Base-by-base conservation (phyloP, 1,139 yeast species). In the Debaryomyces fabryi region DNA sequence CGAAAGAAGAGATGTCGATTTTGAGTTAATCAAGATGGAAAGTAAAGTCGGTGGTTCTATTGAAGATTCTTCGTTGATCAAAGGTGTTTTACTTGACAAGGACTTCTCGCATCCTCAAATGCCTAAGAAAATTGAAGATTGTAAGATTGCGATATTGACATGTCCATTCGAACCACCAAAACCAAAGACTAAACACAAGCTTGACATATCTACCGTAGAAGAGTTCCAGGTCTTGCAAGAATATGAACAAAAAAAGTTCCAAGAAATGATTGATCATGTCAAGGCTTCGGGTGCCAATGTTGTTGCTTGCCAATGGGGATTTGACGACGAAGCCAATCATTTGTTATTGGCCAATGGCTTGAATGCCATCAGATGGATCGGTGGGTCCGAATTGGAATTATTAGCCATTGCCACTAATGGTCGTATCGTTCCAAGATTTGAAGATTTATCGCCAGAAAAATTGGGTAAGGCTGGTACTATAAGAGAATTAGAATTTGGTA, bases 101-200 rank as follows among this genome's bases (percentile, higher is more conserved):
- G 99, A 93, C 62, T 92, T 92, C 71, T 90, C 97, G 4, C 99
- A 95, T 69, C 97, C 98, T 6, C 99, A 95, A 71, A 95, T 95
- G 99, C 93, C 96, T 42, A 89, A 88, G 63, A 70, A 70, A 47
- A 80, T 93, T 41, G 77, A 80, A 51, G 88, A 92, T 68, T 96
- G 92, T 55, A 89, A 87, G 67, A 79, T 95, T 56, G 99, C 99
- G 45, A 92, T 93, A 57, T 79, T 93, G 65, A 93, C 99, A 2
- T 92, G 98, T 74, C 98, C 99, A 59, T 93, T 93, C 66, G 99
- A 93, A 75, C 99, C 99, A 39, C 99, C 99, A 59, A 93, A 93
- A 72, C 99, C 99, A 58, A 95, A 93, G 74, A 95, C 99, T 18
- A 93, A 93, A 72, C 99, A 95, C 74, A 93, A 93, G 78, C 79